Percentiles rank a stretch among this genome's conserved stretches.
phyloP scores from a whole-genome alignment of 2,329 filamentous ascomycete genomes.

The Ascochyta rabiei region DNA sequence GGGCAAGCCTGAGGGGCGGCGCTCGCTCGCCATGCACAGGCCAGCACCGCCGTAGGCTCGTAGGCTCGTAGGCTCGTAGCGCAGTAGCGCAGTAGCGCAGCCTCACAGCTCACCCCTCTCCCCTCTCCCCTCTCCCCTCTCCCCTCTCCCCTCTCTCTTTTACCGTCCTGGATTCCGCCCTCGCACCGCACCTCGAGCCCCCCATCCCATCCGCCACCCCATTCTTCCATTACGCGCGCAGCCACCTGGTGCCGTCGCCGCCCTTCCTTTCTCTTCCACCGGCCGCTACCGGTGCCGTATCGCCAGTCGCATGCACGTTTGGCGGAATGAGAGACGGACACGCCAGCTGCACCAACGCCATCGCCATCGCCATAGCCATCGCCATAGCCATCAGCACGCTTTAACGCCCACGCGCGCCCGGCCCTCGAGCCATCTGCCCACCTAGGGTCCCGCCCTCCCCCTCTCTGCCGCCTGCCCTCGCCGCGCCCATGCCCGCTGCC shows the following conservation, averaged over 20 bases:
- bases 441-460: slow-evolving; percentile 7
- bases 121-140: no score
- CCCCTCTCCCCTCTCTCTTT: neutral
- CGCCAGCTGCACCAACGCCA: slow-evolving; percentile 31
- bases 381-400: slow-evolving; percentile 39
- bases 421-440: slow-evolving; percentile 31
- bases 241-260: slow-evolving; percentile 19
- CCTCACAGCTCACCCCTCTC: no score
- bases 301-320: slow-evolving; percentile 29
- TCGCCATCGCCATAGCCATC: slow-evolving; percentile 36
- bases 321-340: slow-evolving; percentile 40
- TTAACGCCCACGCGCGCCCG: slow-evolving; percentile 47
- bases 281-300: slow-evolving; percentile 33
- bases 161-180: slow-evolving; percentile 16
- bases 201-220: slow-evolving; percentile 29
- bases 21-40: neutral
- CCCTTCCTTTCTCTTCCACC: slow-evolving; percentile 16
- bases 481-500: slow-evolving; percentile 66
- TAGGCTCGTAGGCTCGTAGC: no score
- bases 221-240: slow-evolving; percentile 34
- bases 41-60: neutral
- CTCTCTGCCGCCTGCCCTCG: neutral
- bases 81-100: no score
- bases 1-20: slow-evolving; percentile 5
- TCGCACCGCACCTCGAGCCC: slow-evolving; percentile 29